A percentile compares a stretch with the other conserved stretches of the same genome.
These are phyloP conservation scores for Durotheca rogersii DNA, from an alignment of 495 filamentous ascomycete species.

Conservation along the genomic window DNA sequence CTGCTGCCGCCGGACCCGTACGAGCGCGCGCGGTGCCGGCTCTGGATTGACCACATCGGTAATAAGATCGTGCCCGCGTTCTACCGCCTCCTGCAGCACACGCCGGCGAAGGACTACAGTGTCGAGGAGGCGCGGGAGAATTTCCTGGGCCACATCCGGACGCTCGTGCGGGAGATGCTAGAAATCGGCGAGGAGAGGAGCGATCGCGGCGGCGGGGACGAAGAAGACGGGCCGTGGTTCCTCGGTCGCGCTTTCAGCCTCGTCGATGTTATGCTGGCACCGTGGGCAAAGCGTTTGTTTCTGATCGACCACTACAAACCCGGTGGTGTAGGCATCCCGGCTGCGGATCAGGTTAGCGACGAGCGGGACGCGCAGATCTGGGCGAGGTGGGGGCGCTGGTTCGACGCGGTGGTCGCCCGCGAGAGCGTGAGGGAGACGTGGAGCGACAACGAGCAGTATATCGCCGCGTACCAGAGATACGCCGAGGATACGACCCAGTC, in stretches of 20 bases:
- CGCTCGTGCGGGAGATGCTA: conserved; percentile 59
- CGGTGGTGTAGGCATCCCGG: conserved; percentile 59
- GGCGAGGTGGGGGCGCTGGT: conserved; percentile 63
- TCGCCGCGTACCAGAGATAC: conserved; percentile 67
- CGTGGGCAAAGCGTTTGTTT: conserved; percentile 67
- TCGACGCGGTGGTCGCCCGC: conserved; percentile 53
- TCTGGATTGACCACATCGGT: conserved; percentile 70
- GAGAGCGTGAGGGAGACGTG: conserved; percentile 61
- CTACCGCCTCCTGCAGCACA: conserved; percentile 65
- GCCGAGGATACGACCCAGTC: conserved; percentile 71
- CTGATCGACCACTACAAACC: conserved; percentile 69
- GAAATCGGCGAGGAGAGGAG: conserved; percentile 17
- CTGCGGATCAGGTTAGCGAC: conserved; percentile 25
- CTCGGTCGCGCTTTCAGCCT: conserved; percentile 55
- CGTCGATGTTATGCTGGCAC: conserved; percentile 65
- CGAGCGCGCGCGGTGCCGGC: conserved; percentile 56
- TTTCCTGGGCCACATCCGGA: conserved; percentile 53
- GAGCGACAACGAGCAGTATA: conserved; percentile 62
- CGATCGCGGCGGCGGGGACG: too few species aligned
- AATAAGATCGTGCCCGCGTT: conserved; percentile 64
- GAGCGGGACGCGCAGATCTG: conserved; percentile 50
- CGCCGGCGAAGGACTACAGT: conserved; percentile 48
- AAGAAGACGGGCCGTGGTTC: conserved; percentile 61
- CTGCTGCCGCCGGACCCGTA: conserved; percentile 60
- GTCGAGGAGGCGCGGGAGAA: conserved; percentile 48